These are phyloP conservation scores for Cercophora newfieldiana DNA, from an alignment of 495 filamentous ascomycete genomes.

Conservation along the genomic window DNA sequence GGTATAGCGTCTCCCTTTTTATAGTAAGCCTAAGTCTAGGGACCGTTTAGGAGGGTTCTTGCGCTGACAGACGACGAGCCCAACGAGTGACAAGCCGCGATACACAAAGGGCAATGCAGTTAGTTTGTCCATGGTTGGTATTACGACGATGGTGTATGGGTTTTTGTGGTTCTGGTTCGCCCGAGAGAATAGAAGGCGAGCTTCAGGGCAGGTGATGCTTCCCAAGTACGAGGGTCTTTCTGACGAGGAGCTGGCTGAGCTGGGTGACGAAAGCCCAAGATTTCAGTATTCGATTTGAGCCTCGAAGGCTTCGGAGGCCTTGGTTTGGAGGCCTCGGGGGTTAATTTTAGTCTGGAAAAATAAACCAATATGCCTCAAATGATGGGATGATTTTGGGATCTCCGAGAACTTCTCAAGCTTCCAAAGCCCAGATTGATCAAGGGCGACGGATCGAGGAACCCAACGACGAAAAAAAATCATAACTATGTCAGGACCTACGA, in stretches of 20 bases:
- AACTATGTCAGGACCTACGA: too few species aligned
- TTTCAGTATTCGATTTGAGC: constrained; percentile 58
- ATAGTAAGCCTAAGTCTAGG: too few species aligned
- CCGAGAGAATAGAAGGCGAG: constrained; percentile 56
- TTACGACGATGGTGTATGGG: constrained; percentile 48
- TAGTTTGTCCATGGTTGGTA: constrained; percentile 54
- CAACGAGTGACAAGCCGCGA: constrained; percentile 42
- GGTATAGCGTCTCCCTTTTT: constrained; percentile 72
- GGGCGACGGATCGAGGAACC: too few species aligned
- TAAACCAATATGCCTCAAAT: too few species aligned
- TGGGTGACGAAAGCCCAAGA: constrained; percentile 68
- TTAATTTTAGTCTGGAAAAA: neutral
- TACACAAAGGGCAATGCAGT: constrained; percentile 58
- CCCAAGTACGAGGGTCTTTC: constrained; percentile 54
- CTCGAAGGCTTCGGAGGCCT: neutral
- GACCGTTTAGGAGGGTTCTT: too few species aligned
- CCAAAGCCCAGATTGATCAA: too few species aligned
- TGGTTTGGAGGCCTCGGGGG: neutral
- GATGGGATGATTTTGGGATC: too few species aligned
- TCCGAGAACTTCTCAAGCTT: too few species aligned
- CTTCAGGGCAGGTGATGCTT: constrained; percentile 50
- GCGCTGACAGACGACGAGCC: constrained; percentile 26
- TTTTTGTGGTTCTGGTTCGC: constrained; percentile 58
- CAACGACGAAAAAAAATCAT: too few species aligned
- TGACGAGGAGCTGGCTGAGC: constrained; percentile 65